These are phyloP conservation scores for Marchantia polymorpha DNA, from an alignment of 225 moss, liverwort and hornwort species.

Conservation along the genomic window DNA sequence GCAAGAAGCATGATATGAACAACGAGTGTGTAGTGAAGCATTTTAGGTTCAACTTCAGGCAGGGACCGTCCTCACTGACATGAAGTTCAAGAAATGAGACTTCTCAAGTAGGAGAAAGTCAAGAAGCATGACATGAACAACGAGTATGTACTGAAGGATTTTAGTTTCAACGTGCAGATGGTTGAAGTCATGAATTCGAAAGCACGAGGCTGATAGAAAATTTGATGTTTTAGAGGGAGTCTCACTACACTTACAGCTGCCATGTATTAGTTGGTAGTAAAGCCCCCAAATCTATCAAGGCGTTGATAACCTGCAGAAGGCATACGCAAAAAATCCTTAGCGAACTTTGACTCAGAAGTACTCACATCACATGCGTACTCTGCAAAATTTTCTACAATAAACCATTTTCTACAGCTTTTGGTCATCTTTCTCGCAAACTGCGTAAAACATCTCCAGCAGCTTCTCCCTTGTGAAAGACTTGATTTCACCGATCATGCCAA, in stretches of 20 bases:
- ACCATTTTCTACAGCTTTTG: constrained; percentile 79
- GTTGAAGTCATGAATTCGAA: too few species aligned
- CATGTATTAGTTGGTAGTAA: constrained; percentile 90
- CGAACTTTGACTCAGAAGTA: not conserved
- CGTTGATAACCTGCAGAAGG: constrained; percentile 50
- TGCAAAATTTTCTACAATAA: not conserved
- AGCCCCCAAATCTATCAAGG: constrained; percentile 77
- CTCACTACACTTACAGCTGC: constrained; percentile 60
- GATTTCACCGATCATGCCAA: constrained; percentile 99
- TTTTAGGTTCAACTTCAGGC: not conserved
- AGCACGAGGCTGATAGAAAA: not conserved
- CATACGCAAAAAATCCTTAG: not conserved
- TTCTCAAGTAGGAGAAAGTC: too few species aligned
- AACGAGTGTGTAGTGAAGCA: too few species aligned
- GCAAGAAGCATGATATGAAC: too few species aligned
- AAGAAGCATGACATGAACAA: not conserved
- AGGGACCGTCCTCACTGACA: not conserved
- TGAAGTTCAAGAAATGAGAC: not conserved
- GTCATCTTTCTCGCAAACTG: constrained; percentile 97
- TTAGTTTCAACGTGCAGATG: not conserved
- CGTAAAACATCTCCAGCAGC: constrained; percentile 95
- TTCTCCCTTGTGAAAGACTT: constrained; percentile 91
- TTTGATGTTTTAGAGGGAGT: not conserved
- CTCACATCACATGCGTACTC: not conserved
- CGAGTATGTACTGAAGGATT: not conserved